Evolutionary conservation across 352 stramenopile species (phyloP).

Genomic region (Poterioochromonas sp.): DNA sequence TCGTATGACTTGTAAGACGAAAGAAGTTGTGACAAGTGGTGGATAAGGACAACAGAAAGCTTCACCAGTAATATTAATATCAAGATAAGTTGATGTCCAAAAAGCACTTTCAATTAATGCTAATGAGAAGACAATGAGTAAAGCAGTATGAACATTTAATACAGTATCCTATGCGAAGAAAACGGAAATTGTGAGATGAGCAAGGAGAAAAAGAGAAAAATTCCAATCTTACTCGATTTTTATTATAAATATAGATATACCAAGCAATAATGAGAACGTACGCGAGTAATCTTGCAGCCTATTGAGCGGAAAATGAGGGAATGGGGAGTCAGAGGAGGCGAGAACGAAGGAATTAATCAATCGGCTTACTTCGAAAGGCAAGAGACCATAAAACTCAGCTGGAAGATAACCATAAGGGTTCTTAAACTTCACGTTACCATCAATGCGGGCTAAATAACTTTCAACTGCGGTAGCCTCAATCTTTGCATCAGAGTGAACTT

Average conservation of each 20-base stretch:
- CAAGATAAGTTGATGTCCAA: not conserved
- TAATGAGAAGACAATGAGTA: not conserved
- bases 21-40: not conserved
- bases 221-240: not conserved
- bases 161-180: not conserved
- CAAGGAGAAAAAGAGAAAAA: not conserved
- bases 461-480: no score
- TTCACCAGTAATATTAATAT: not conserved
- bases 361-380: not conserved
- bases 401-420: constrained; percentile 22
- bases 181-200: not conserved
- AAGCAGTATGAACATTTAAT: not conserved
- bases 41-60: constrained; percentile 12
- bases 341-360: not conserved
- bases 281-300: not conserved
- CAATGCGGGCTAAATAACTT: no score
- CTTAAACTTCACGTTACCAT: not conserved
- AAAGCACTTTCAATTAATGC: not conserved
- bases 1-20: constrained; percentile 4
- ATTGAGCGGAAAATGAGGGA: not conserved
- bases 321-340: not conserved
- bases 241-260: not conserved
- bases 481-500: no score
- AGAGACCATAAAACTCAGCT: not conserved
- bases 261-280: not conserved